phyloP scores from a whole-genome alignment of 2,329 filamentous ascomycete species.

The Metarhizium humberi region DNA sequence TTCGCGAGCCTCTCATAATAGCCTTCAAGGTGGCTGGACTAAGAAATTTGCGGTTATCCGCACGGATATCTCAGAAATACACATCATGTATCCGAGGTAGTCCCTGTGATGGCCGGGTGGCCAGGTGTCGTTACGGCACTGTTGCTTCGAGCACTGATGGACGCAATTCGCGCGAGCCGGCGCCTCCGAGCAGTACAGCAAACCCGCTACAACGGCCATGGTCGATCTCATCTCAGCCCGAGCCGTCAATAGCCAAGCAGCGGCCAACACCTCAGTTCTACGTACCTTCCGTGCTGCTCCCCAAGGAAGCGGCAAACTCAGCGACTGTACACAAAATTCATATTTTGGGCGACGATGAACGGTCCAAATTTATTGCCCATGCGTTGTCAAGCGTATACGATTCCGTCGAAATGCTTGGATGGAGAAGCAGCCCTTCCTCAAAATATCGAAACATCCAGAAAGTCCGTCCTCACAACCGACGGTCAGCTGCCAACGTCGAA shows the following conservation, averaged over 20 bases:
- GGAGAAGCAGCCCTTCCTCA: slow-evolving; percentile 14
- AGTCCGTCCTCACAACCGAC: slow-evolving; percentile 10
- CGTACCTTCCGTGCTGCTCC: slow-evolving; percentile 27
- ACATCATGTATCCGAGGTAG: slow-evolving; percentile 32
- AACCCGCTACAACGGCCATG: slow-evolving; percentile 13
- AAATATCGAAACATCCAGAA: slow-evolving; percentile 23
- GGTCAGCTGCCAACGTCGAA: slow-evolving; percentile 12
- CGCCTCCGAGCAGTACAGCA: slow-evolving; percentile 12
- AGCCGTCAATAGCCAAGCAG: slow-evolving; percentile 4
- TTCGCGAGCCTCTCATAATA: slow-evolving; percentile 5
- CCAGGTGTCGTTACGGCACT: slow-evolving; percentile 23
- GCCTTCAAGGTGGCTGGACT: slow-evolving; percentile 24
- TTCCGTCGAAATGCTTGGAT: slow-evolving; percentile 26
- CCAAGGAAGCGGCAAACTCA: slow-evolving; percentile 20
- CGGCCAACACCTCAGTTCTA: slow-evolving; percentile 16
- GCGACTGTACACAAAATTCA: slow-evolving; percentile 29
- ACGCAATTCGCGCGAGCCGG: slow-evolving; percentile 14
- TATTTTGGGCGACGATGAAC: slow-evolving; percentile 31
- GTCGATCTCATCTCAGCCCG: slow-evolving; percentile 10
- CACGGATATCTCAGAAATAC: slow-evolving; percentile 28
- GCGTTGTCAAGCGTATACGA: slow-evolving; percentile 31
- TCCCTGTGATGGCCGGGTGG: slow-evolving; percentile 25
- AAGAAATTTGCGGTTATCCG: slow-evolving; percentile 33
- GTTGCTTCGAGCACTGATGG: slow-evolving; percentile 13
- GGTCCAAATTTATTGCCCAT: slow-evolving; percentile 31